Evolutionary conservation across 306 rosid species (phyloP).

Genomic region (Cucurbita pepo): DNA sequence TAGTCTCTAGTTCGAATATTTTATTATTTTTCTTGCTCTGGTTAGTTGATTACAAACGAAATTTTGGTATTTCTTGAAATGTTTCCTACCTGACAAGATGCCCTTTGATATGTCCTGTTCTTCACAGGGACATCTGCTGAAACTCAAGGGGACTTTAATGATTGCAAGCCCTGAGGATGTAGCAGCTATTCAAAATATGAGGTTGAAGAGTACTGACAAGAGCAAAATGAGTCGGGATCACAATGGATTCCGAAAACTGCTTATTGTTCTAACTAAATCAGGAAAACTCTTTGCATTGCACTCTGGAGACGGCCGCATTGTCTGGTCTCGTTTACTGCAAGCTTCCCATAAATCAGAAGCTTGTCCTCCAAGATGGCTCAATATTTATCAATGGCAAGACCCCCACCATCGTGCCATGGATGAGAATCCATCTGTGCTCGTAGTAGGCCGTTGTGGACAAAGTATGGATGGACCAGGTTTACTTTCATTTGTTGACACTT

Average conservation of each 20-base stretch:
- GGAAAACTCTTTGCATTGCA: slow-evolving; percentile 94
- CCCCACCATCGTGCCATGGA: slow-evolving; percentile 96
- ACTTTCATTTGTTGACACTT: slow-evolving; percentile 78
- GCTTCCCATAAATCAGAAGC: slow-evolving; percentile 48
- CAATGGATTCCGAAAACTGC: slow-evolving; percentile 88
- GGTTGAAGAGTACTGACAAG: slow-evolving; percentile 76
- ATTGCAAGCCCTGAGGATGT: slow-evolving; percentile 84
- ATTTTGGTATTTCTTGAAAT: slow-evolving; percentile 6
- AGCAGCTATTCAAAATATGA: slow-evolving; percentile 68
- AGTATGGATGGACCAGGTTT: slow-evolving; percentile 39
- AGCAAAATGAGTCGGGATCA: slow-evolving; percentile 98
- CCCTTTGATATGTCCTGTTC: slow-evolving; percentile 14
- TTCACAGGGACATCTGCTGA: slow-evolving; percentile 73
- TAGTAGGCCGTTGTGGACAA: slow-evolving; percentile 69
- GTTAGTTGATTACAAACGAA: neutral
- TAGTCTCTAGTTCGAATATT: neutral
- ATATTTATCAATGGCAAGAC: slow-evolving; percentile 89
- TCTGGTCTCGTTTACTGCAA: slow-evolving; percentile 66
- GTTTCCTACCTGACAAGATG: slow-evolving; percentile 11
- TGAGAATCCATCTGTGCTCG: slow-evolving; percentile 74
- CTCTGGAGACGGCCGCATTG: slow-evolving; percentile 85
- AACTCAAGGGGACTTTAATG: slow-evolving; percentile 94
- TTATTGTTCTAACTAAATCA: slow-evolving; percentile 72
- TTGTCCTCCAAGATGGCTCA: slow-evolving; percentile 65
- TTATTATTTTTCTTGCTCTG: neutral